A percentile compares a stretch with the other conserved stretches of the same genome.
phyloP scores from a whole-genome alignment of 495 filamentous ascomycete genomes.

The Aspergillus nidulans region DNA sequence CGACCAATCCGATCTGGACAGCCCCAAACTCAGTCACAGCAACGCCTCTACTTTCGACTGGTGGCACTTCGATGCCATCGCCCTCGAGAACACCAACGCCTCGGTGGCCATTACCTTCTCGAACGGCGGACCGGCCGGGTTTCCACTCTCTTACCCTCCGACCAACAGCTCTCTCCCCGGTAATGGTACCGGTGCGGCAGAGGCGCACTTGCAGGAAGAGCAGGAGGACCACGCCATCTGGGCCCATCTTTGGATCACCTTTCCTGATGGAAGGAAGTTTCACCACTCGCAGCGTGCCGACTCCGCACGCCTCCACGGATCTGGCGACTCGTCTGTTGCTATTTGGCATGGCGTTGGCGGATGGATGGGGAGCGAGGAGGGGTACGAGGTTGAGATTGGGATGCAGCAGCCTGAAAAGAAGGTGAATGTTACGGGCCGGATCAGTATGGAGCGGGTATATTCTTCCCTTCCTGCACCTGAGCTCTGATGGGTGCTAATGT shows the following conservation, averaged over 20 bases:
- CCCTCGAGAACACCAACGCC: slow-evolving; percentile 12
- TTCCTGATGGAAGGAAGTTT: slow-evolving; percentile 16
- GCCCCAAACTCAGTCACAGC: slow-evolving; percentile 24
- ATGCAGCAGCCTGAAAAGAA: background rate
- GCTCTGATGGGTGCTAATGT: no score
- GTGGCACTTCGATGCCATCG: slow-evolving; percentile 41
- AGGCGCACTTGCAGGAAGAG: background rate
- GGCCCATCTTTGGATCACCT: slow-evolving; percentile 23
- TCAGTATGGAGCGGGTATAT: slow-evolving; percentile 9
- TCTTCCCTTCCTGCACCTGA: background rate
- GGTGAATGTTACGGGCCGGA: background rate
- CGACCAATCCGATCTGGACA: slow-evolving; percentile 21
- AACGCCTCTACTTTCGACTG: slow-evolving; percentile 35
- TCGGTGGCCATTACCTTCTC: slow-evolving; percentile 29
- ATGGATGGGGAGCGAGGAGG: slow-evolving; percentile 10
- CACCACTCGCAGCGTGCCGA: background rate
- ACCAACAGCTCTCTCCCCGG: background rate
- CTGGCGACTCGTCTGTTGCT: background rate
- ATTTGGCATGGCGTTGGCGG: slow-evolving; percentile 7
- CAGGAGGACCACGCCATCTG: slow-evolving; percentile 6
- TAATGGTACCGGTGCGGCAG: background rate
- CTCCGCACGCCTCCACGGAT: background rate
- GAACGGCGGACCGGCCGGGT: slow-evolving; percentile 17
- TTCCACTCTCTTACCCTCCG: slow-evolving; percentile 16
- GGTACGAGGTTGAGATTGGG: slow-evolving; percentile 9